These are phyloP conservation scores for Saussurea involucrata DNA, from an alignment of 129 eudicot species.

Conservation along the genomic window DNA sequence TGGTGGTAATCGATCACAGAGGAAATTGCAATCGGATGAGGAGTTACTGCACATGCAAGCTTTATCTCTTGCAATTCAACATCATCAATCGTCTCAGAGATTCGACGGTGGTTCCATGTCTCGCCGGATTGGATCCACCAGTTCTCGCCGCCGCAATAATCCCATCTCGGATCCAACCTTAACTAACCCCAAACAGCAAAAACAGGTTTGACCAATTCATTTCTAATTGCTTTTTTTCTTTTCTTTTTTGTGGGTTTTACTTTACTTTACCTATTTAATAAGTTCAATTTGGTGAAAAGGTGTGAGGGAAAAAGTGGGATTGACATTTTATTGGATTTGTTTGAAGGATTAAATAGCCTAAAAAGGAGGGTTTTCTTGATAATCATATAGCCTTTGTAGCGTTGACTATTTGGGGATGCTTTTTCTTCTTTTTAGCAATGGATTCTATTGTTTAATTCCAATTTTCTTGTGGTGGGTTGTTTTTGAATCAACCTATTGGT, in stretches of 20 bases:
- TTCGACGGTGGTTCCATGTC: conserved; percentile 96
- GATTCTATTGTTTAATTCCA: neutral
- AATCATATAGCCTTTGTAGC: conserved; percentile 20
- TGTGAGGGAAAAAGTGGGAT: neutral
- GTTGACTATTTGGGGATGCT: conserved; percentile 20
- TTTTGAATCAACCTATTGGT: neutral
- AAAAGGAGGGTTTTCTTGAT: conserved; percentile 13
- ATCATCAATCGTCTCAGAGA: conserved; percentile 89
- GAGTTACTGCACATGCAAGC: conserved; percentile 89
- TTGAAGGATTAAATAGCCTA: conserved; percentile 6
- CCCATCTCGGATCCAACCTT: conserved; percentile 45
- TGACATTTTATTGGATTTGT: conserved; percentile 1
- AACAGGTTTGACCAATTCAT: conserved; percentile 7
- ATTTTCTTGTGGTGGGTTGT: conserved; percentile 4
- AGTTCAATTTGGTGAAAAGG: conserved; percentile 14
- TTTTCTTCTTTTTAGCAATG: neutral
- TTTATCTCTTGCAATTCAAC: conserved; percentile 87
- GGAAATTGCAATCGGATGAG: conserved; percentile 64
- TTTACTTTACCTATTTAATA: conserved; percentile 4
- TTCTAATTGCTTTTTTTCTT: neutral
- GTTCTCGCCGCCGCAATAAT: conserved; percentile 69
- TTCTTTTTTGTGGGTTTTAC: neutral
- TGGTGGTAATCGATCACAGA: conserved; percentile 51
- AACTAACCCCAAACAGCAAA: conserved; percentile 53
- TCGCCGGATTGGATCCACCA: conserved; percentile 77